Conservation (phyloP, 2,329 filamentous ascomycete genomes). For the Paecilomyces dactylethromorphus region DNA sequence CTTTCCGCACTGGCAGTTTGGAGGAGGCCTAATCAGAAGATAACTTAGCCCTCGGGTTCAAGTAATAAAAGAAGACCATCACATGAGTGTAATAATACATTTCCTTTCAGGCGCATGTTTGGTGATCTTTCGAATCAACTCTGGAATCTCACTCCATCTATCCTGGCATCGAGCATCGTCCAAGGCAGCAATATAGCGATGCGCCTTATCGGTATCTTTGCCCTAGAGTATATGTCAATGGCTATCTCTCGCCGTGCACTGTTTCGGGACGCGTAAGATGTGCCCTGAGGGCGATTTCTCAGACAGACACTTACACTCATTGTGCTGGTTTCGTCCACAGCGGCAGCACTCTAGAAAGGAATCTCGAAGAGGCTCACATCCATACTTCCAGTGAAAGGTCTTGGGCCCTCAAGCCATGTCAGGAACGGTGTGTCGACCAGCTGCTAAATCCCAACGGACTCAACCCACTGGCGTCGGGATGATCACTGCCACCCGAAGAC, state of each 20-base stretch:
- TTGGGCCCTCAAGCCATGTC: background rate
- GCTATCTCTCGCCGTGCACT: background rate
- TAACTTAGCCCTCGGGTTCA: slow-evolving; percentile 10
- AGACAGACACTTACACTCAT: slow-evolving; percentile 16
- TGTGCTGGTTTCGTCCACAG: slow-evolving; percentile 2
- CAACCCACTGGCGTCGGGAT: background rate
- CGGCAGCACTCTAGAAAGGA: background rate
- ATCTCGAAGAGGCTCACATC: slow-evolving; percentile 2
- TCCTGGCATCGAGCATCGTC: slow-evolving; percentile 83
- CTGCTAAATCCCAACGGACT: background rate
- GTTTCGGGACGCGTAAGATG: background rate
- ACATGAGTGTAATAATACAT: slow-evolving; percentile 51
- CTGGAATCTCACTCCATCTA: slow-evolving; percentile 78
- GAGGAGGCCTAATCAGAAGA: slow-evolving; percentile 52
- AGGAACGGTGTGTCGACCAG: background rate
- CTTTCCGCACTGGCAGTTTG: slow-evolving; percentile 64
- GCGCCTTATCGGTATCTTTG: slow-evolving; percentile 64
- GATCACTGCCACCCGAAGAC: background rate
- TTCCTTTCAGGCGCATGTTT: slow-evolving; percentile 83
- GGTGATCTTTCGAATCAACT: slow-evolving; percentile 84
- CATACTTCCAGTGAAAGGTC: slow-evolving; percentile 3
- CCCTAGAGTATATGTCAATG: slow-evolving; percentile 26
- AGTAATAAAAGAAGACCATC: slow-evolving; percentile 6
- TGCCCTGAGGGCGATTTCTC: background rate
- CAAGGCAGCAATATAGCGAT: slow-evolving; percentile 72